A percentile compares a stretch with the other conserved stretches of the same genome.
phyloP scores from a whole-genome alignment of 306 rosid genomes.

The Cucurbita pepo region DNA sequence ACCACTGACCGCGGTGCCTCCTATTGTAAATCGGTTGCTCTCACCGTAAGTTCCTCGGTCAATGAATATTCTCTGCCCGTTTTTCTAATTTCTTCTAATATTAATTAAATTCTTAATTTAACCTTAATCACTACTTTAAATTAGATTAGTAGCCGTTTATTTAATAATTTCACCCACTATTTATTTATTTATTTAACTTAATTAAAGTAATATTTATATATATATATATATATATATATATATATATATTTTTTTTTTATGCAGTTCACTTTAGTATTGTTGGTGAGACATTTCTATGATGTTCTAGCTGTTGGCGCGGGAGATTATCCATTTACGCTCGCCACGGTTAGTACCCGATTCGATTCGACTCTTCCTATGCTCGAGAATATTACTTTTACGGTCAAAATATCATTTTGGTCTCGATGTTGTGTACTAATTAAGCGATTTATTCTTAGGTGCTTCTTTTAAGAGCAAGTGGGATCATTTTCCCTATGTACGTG shows the following conservation, averaged over 20 bases:
- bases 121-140: too few relatives aligned
- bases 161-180: neutral
- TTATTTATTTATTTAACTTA: neutral
- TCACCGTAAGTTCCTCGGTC: constrained; percentile 39
- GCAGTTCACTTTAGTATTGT: constrained; percentile 65
- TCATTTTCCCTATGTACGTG: constrained; percentile 70
- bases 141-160: neutral
- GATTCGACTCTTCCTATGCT: neutral
- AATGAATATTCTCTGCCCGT: neutral
- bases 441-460: constrained; percentile 14
- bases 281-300: constrained; percentile 50
- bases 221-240: too few relatives aligned
- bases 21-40: constrained; percentile 65
- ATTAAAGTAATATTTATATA: too few relatives aligned
- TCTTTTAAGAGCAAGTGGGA: constrained; percentile 52
- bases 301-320: constrained; percentile 31
- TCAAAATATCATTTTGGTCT: too few relatives aligned
- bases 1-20: constrained; percentile 42
- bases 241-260: too few relatives aligned
- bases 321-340: constrained; percentile 66
- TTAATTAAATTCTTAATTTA: too few relatives aligned
- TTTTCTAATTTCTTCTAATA: neutral
- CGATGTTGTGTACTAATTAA: neutral
- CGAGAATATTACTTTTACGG: neutral
- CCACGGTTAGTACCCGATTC: constrained; percentile 35